Base-by-base conservation (phyloP, 2,329 filamentous ascomycete genomes). In the Fusarium goolgardi region DNA sequence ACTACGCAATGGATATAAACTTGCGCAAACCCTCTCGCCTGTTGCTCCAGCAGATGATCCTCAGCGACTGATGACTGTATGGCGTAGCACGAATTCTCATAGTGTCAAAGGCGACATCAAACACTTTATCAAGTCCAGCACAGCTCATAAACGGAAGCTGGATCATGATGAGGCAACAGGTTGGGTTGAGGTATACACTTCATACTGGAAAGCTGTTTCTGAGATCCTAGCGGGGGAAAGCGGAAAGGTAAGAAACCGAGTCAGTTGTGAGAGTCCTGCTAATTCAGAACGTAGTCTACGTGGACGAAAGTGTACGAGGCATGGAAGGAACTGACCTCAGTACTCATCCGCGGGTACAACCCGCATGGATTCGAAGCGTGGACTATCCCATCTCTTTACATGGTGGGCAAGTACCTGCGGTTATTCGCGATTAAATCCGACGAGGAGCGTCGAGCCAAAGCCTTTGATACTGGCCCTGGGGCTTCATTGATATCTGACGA, bases 401-500 rank as follows among this genome's bases (percentile, higher is more conserved):
- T 91, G 53, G 90, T 91, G 25, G 94, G 94, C 55, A 97, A 93
- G 79, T 94, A 96, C 76, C 80, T 99, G 61, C 86, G 96, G 62
- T 82, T 91, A 43, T 96, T 97, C 79, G 96, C 96, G 47, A 96
- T 97, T 77, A 93, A 91, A 75, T 94, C 96, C 57, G 96, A 99
- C 77, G 87, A 90, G 37, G 90, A 92, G 74, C 82, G 85, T 25
- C 58, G 59, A 81, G 77, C 61, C 78, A 74, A 57, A 81, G 73
- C 20, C 64, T 78, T 7, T 18, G 76, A 78, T 9, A 78, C 75
- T 34, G 80, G 81, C 11, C 75, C 78, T 12, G 78, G 78, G 10
- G 76, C 78, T 39, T 77, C 80, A 8, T 77, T 81, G 21, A 90
- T 94, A 71, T 88, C 92, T 70, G 94, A 97, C 76, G 94, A 97